Evolutionary conservation across 352 stramenopile species (phyloP), one percentile per base, ranked within the genome.

Genomic region (Phytophthora litchii): DNA sequence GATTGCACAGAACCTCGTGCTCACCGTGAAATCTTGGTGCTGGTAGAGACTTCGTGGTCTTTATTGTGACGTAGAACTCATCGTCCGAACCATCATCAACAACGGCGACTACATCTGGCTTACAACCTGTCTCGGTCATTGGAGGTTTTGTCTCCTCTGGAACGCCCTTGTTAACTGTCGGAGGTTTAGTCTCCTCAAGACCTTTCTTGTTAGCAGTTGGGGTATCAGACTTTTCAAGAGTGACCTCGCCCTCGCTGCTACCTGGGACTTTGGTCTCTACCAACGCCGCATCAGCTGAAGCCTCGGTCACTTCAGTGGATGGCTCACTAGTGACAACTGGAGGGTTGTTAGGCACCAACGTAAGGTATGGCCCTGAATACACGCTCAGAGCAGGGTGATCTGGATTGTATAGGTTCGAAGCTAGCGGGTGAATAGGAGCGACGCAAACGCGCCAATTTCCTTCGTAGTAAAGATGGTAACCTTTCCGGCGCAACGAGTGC

Each of bases 381-480:
- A 35, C 16, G 11, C 27, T 38, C 6, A 31, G 34, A 20, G 31
- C n/a, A 32, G 61, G 38, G 9, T 54, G 23, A 3, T 54, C 35
- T 14, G 66, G 54, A 36, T 78, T 49, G 64, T 78, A 78, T 19
- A 78, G 46, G 16, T 71, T 62, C 19, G 42, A 31, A 25, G 70
- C 70, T 17, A 78, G 46, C 35, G 70, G 70, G 27, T 78, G 70
- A 17, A 48, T 76, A 1, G 70, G 70, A 23, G 70, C 66, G 0
- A 78, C 52, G 16, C 70, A 78, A 1, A 78, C 66, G 23, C 70
- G 61, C 62, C 55, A 73, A 53, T 49, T 64, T 8, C 32, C 55
- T 17, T 54, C 32, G 20, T 61, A 21, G 54, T 71, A 83, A 45
- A 86, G 49, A 21, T 79, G 64, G 46, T 86, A 86, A 5, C 76